These are phyloP conservation scores for Phanerochaete sordida DNA, from an alignment of 768 basidiomycete genomes.

Conservation along the genomic window DNA sequence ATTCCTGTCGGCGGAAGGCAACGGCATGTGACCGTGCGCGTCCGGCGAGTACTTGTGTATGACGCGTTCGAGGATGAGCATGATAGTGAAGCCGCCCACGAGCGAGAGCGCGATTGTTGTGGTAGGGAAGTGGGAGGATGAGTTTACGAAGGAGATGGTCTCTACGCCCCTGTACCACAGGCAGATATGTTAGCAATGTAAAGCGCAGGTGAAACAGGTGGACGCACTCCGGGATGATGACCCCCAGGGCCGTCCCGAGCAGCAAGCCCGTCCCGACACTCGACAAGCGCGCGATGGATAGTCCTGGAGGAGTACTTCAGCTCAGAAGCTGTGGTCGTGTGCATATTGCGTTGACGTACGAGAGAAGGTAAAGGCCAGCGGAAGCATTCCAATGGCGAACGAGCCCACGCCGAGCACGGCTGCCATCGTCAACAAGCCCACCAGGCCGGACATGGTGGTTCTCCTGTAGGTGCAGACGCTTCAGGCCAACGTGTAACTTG, in stretches of 20 bases:
- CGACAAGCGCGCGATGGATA: slow-evolving; percentile 41
- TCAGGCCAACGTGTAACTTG: background rate
- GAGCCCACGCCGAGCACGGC: slow-evolving; percentile 56
- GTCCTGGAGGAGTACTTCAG: slow-evolving; percentile 25
- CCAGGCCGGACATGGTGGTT: slow-evolving; percentile 30
- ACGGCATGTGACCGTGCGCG: slow-evolving; percentile 16
- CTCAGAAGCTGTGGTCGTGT: background rate
- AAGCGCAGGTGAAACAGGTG: background rate
- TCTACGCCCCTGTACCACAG: slow-evolving; percentile 61
- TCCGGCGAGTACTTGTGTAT: slow-evolving; percentile 47
- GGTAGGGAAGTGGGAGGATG: slow-evolving; percentile 40
- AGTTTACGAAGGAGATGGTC: slow-evolving; percentile 35
- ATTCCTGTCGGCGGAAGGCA: background rate
- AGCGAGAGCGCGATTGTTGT: slow-evolving; percentile 60
- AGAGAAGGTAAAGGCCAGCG: slow-evolving; percentile 70
- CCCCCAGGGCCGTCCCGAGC: slow-evolving; percentile 84
- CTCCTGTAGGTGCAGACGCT: background rate
- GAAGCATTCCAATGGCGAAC: slow-evolving; percentile 70
- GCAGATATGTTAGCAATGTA: background rate
- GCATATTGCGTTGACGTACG: slow-evolving; percentile 35
- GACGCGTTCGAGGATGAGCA: slow-evolving; percentile 69
- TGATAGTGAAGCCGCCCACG: slow-evolving; percentile 56
- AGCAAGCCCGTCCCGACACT: slow-evolving; percentile 80
- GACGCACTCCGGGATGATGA: slow-evolving; percentile 92
- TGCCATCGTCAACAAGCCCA: slow-evolving; percentile 52